Evolutionary conservation across 2,329 filamentous ascomycete genomes (phyloP).

Genomic region (Huntiella savannae): DNA sequence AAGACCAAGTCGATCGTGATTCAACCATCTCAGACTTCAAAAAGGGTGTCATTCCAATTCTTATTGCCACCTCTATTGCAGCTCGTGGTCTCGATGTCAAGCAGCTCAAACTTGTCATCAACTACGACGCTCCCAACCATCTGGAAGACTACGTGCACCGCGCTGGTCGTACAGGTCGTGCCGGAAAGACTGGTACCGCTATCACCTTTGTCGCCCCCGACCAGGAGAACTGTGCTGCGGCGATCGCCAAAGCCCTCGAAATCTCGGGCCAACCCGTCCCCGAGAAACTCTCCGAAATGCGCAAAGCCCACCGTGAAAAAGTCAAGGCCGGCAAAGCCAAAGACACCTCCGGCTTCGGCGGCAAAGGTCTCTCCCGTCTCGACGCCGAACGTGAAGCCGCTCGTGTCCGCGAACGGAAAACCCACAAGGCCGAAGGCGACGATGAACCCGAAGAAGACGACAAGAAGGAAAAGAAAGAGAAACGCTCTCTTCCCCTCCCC

Average conservation of each 20-base stretch:
- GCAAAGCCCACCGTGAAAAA: constrained; percentile 64
- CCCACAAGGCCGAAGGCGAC: constrained; percentile 72
- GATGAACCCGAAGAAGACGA: constrained; percentile 61
- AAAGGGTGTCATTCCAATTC: constrained; percentile 67
- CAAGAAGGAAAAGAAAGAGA: constrained; percentile 52
- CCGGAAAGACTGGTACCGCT: constrained; percentile 83
- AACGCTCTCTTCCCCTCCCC: constrained; percentile 49
- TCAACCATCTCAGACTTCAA: constrained; percentile 90
- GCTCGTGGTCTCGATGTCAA: constrained; percentile 92
- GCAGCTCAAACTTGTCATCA: constrained; percentile 86
- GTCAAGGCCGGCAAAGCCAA: constrained; percentile 86
- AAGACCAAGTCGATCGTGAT: constrained; percentile 83
- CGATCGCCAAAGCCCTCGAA: constrained; percentile 78
- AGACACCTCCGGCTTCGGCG: constrained; percentile 76
- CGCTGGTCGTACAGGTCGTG: constrained; percentile 80
- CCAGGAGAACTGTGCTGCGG: constrained; percentile 75
- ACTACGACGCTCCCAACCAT: constrained; percentile 87
- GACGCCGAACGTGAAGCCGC: constrained; percentile 82
- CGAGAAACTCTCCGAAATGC: constrained; percentile 44
- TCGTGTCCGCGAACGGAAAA: constrained; percentile 68
- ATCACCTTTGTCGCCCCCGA: constrained; percentile 86
- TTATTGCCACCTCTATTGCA: constrained; percentile 89
- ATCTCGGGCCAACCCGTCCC: constrained; percentile 77
- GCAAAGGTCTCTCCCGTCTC: constrained; percentile 79
- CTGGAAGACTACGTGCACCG: constrained; percentile 93